Percentiles rank a stretch among this genome's conserved stretches.
These are phyloP conservation scores for Suhomyces bolitotheri DNA, from an alignment of 1,139 yeast genomes.

Conservation along the genomic window DNA sequence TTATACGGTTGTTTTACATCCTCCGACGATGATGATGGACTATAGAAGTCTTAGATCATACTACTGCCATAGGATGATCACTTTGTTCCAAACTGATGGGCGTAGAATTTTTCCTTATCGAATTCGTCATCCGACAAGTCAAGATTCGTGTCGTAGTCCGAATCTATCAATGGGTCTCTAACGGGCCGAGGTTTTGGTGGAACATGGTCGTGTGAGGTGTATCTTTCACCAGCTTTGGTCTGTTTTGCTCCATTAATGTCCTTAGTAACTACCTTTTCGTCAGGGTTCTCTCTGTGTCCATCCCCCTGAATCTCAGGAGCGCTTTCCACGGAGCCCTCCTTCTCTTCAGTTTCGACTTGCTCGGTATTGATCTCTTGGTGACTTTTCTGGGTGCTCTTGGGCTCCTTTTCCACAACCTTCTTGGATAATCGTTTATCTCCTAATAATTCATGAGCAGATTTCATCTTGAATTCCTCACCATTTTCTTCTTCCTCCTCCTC, in stretches of 20 bases:
- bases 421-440: constrained; percentile 5
- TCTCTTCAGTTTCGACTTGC: constrained; percentile 7
- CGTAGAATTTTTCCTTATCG: constrained; percentile 9
- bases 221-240: not conserved
- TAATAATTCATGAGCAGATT: constrained; percentile 48
- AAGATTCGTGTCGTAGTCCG: constrained; percentile 30
- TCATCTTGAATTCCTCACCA: constrained; percentile 40
- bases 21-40: no score
- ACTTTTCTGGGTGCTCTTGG: constrained; percentile 6
- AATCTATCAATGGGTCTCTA: constrained; percentile 28
- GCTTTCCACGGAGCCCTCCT: constrained; percentile 5
- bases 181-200: constrained; percentile 6
- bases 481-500: constrained; percentile 37
- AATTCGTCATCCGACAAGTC: constrained; percentile 22
- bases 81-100: constrained; percentile 5
- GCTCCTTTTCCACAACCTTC: constrained; percentile 5
- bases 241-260: not conserved
- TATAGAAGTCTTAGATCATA: no score
- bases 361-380: not conserved
- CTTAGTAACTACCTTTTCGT: not conserved
- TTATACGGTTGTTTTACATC: no score
- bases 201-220: not conserved
- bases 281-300: constrained; percentile 5
- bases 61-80: no score
- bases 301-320: not conserved